A percentile compares a stretch with the other conserved stretches of the same genome.
Evolutionary conservation across 2,329 filamentous ascomycete genomes (phyloP).

Genomic region (Leptosphaerulina australis): DNA sequence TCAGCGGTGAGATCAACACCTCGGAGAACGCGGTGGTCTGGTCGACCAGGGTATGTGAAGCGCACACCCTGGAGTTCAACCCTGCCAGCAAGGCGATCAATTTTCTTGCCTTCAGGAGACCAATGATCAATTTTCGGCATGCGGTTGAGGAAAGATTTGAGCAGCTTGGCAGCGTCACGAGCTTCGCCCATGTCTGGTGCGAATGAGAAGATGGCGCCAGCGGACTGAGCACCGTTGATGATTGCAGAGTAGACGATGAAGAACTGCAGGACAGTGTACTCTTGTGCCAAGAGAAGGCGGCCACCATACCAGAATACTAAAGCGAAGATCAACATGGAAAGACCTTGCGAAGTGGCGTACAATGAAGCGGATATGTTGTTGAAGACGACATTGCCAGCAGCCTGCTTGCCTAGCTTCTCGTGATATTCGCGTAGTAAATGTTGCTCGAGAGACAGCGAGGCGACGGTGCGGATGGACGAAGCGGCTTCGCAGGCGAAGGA

Average conservation of each 20-base stretch:
- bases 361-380: slow-evolving; percentile 77
- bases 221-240: slow-evolving; percentile 90
- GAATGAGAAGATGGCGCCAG: slow-evolving; percentile 91
- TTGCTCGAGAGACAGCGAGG: slow-evolving; percentile 82
- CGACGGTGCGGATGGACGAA: slow-evolving; percentile 93
- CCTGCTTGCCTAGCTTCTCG: slow-evolving; percentile 70
- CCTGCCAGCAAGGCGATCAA: slow-evolving; percentile 65
- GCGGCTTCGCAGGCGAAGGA: slow-evolving; percentile 93
- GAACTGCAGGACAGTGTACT: slow-evolving; percentile 80
- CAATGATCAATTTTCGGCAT: slow-evolving; percentile 70
- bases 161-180: slow-evolving; percentile 76
- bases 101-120: slow-evolving; percentile 49
- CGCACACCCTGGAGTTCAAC: slow-evolving; percentile 93
- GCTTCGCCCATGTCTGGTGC: slow-evolving; percentile 97
- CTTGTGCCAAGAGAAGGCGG: slow-evolving; percentile 40
- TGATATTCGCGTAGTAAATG: slow-evolving; percentile 80
- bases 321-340: slow-evolving; percentile 59
- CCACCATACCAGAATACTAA: slow-evolving; percentile 50
- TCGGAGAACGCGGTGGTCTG: slow-evolving; percentile 88
- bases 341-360: slow-evolving; percentile 83
- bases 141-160: slow-evolving; percentile 84
- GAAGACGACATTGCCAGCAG: slow-evolving; percentile 71
- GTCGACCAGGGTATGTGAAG: slow-evolving; percentile 90
- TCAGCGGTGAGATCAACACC: slow-evolving; percentile 77
- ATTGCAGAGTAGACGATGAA: slow-evolving; percentile 88